phyloP scores from a whole-genome alignment of 2,329 filamentous ascomycete genomes.

The Colletotrichum tanaceti region DNA sequence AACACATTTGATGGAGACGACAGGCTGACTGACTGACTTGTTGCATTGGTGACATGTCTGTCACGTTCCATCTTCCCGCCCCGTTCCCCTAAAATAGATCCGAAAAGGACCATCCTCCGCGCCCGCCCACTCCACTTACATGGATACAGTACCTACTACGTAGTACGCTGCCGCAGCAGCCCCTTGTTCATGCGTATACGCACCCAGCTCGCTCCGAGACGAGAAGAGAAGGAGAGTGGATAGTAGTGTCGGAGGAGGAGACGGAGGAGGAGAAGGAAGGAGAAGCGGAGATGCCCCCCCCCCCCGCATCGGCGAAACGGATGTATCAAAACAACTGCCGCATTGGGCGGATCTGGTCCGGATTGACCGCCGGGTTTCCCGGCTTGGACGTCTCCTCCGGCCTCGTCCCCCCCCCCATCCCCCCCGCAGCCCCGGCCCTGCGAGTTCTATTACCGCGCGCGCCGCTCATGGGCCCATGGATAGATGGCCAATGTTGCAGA shows the following conservation, averaged over 20 bases:
- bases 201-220: neutral
- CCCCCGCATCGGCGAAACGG: conserved; percentile 1
- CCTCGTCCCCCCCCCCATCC: too few relatives aligned
- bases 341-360: conserved; percentile 32
- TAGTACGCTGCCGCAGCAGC: neutral
- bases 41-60: conserved; percentile 12
- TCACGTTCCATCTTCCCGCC: conserved; percentile 11
- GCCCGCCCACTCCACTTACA: neutral
- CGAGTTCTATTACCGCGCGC: conserved; percentile 20
- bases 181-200: conserved; percentile 7
- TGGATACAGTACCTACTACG: too few relatives aligned
- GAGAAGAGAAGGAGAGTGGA: too few relatives aligned
- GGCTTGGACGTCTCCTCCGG: conserved; percentile 32
- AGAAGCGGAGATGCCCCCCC: neutral
- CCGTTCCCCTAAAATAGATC: neutral
- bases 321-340: conserved; percentile 23
- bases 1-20: neutral
- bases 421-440: conserved; percentile 11
- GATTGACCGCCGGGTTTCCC: conserved; percentile 30
- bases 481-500: too few relatives aligned
- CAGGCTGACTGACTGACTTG: neutral
- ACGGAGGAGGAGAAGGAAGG: too few relatives aligned
- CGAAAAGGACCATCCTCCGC: conserved; percentile 13
- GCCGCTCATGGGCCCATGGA: too few relatives aligned
- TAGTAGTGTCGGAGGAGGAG: too few relatives aligned